phyloP scores from a whole-genome alignment of 2,329 filamentous ascomycete species.

The Trichoderma harzianum region DNA sequence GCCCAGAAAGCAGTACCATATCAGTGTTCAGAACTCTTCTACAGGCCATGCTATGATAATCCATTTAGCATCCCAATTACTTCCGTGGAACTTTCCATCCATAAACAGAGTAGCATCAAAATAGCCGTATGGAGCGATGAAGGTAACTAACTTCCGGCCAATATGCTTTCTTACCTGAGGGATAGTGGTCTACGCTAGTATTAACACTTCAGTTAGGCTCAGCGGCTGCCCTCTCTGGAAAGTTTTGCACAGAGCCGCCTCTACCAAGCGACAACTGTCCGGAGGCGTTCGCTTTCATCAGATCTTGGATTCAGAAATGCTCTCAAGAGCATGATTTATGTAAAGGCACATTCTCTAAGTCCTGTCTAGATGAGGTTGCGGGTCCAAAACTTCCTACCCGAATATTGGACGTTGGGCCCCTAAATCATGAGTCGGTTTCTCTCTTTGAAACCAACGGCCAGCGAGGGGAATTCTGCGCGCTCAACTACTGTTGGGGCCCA shows the following conservation, averaged over 20 bases:
- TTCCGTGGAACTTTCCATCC: no score
- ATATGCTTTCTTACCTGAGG: not conserved
- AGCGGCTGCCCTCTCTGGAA: not conserved
- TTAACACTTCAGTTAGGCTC: not conserved
- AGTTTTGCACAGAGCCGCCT: not conserved
- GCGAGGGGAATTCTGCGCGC: not conserved
- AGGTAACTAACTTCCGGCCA: not conserved
- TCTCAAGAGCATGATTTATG: not conserved
- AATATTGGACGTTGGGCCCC: not conserved
- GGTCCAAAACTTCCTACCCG: not conserved
- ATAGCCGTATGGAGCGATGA: not conserved
- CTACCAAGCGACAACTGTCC: not conserved
- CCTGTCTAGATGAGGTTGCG: fast-evolving
- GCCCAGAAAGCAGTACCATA: not conserved
- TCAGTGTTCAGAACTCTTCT: no score
- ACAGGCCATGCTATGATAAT: no score
- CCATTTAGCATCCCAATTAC: no score
- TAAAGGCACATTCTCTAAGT: not conserved
- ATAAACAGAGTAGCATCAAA: no score
- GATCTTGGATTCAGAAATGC: not conserved
- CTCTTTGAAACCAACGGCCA: not conserved
- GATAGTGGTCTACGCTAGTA: not conserved
- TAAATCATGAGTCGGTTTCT: not conserved
- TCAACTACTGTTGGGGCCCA: not conserved
- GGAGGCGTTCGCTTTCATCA: not conserved